Conservation (phyloP, 1,284 basidiomycete species). For the Ganoderma lingzhi region DNA sequence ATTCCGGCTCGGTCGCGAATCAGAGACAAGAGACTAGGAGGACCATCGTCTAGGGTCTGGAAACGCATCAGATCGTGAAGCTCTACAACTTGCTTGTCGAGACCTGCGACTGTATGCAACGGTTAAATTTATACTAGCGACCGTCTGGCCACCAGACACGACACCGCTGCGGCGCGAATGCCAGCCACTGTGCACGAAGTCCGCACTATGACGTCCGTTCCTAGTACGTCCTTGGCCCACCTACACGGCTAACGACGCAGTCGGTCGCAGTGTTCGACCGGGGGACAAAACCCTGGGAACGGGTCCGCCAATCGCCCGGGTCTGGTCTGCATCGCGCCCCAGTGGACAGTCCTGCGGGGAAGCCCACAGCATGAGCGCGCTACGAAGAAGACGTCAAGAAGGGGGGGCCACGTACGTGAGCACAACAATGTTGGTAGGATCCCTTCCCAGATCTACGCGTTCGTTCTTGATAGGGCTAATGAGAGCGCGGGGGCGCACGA, state of each 20-base stretch:
- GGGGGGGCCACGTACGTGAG: not conserved
- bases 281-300: constrained; percentile 3
- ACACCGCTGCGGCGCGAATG: not conserved
- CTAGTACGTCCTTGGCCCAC: not conserved
- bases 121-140: not conserved
- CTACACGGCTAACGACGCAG: not conserved
- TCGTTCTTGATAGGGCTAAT: not conserved
- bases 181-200: not conserved
- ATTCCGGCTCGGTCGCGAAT: not conserved
- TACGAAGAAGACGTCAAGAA: not conserved
- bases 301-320: not conserved
- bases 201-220: constrained; percentile 3
- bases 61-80: not conserved
- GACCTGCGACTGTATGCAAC: not conserved
- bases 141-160: not conserved
- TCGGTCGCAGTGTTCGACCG: not conserved
- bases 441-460: not conserved
- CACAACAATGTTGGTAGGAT: not conserved
- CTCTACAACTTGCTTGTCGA: not conserved
- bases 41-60: not conserved
- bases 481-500: not conserved
- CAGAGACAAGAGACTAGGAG: not conserved
- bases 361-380: not conserved
- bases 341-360: not conserved
- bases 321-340: not conserved